Evolutionary conservation across 2,329 filamentous ascomycete species (phyloP).

Genomic region (Cytospora leucostoma): DNA sequence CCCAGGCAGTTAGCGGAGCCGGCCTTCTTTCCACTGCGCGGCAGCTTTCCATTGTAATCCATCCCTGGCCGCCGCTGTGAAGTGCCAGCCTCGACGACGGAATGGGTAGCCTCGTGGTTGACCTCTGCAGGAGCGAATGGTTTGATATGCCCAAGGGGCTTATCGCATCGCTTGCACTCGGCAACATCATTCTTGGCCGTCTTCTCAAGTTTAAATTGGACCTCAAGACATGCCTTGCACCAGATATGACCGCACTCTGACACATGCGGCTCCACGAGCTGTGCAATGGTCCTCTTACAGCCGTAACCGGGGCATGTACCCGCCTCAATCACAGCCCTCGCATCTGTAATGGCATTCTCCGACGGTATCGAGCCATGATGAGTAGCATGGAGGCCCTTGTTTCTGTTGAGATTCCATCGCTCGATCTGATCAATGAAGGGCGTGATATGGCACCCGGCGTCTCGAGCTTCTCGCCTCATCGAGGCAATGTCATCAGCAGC

Average conservation of each 20-base stretch:
- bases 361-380: background rate
- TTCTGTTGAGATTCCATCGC: background rate
- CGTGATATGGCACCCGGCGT: background rate
- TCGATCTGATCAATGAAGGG: background rate
- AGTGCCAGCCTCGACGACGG: background rate
- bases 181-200: background rate
- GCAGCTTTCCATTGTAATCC: slow-evolving; percentile 4
- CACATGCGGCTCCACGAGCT: background rate
- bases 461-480: background rate
- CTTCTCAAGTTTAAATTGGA: background rate
- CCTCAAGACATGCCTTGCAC: background rate
- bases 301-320: background rate
- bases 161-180: background rate
- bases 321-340: background rate
- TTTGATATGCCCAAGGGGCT: background rate
- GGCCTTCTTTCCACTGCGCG: background rate
- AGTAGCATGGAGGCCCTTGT: background rate
- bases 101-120: too few relatives aligned
- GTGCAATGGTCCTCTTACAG: background rate
- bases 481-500: background rate
- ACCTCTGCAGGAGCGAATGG: background rate
- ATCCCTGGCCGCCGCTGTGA: background rate
- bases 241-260: background rate
- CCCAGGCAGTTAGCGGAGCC: background rate
- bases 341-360: background rate